Base-by-base conservation (phyloP, 805 yeast genomes). In the Wickerhamia fluorescens region DNA sequence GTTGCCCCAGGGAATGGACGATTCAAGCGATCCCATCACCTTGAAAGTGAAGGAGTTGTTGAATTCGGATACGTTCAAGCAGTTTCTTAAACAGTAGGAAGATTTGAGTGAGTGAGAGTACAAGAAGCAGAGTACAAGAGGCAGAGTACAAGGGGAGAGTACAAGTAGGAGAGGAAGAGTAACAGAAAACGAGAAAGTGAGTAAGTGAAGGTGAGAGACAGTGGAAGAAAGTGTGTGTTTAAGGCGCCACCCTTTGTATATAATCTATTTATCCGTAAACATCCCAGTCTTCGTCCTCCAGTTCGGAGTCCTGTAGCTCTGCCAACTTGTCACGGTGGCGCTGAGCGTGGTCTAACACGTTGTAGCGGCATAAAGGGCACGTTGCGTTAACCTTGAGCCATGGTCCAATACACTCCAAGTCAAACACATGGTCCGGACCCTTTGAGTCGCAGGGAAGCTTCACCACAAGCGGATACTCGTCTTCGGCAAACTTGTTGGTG, bases 361-460 rank as follows among this genome's bases (percentile, higher is more conserved):
- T 78, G 36, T 70, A 74, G 39, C 97, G 66, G 49, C 96, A 89
- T 44, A 89, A 53, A 0, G 97, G 97, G 47, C 97, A 88, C 1
- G 85, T 79, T 2, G 71, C 60, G 42, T 80, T 75, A 29, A 75
- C 61, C 38, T 74, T 72, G 29, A 89, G 62, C 97, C 97, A 88
- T 0, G 94, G 92, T 0, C 81, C 79, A 21, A 89, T 76, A 51
- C 96, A 88, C 41, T 89, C 96, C 39, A 87, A 61, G 49, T 88
- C 97, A 53, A 83, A 88, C 23, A 68, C 68, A 52, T 88, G 97
- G 20, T 62, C 68, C 10, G 7, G 7, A 10, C 20, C 20, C 15
- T 45, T 48, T 10, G 44, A 40, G 22, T 66, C 63, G 53, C 97
- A 88, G 5, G 80, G 78, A 15, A 88, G 62, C 41, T 69, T 62